These are phyloP conservation scores for Fraxinus latifolia DNA, from an alignment of 305 asterid species.

Conservation along the genomic window DNA sequence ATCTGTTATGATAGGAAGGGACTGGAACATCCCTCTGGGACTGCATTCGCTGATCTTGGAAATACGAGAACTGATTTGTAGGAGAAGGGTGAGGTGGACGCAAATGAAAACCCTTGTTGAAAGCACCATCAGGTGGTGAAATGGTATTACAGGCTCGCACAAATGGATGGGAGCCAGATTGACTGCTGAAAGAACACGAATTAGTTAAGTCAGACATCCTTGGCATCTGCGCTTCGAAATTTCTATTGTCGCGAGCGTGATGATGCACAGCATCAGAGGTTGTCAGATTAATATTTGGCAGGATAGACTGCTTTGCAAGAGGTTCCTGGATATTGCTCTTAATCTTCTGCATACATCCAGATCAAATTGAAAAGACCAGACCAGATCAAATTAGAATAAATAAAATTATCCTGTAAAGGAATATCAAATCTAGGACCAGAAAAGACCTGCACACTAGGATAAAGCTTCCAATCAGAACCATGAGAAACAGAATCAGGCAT, in stretches of 20 bases:
- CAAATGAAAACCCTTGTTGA: conserved; percentile 59
- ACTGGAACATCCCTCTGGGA: conserved; percentile 56
- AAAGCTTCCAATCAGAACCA: conserved; percentile 40
- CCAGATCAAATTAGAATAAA: not conserved
- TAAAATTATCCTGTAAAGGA: not conserved
- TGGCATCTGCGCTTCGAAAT: conserved; percentile 41
- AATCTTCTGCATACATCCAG: conserved; percentile 33
- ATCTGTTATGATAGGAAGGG: conserved; percentile 56
- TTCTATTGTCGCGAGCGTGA: conserved; percentile 32
- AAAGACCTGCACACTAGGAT: conserved; percentile 52
- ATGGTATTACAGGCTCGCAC: conserved; percentile 38
- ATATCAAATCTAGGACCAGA: conserved; percentile 12
- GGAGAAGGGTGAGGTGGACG: conserved; percentile 95
- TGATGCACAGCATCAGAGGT: conserved; percentile 29
- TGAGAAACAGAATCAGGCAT: conserved; percentile 35
- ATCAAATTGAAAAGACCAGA: conserved; percentile 16
- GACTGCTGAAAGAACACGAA: conserved; percentile 41
- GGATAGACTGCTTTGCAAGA: conserved; percentile 24
- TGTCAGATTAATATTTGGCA: conserved; percentile 30
- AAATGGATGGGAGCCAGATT: conserved; percentile 39
- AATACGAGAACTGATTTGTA: conserved; percentile 78
- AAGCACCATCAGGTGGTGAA: conserved; percentile 44
- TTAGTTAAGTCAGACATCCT: conserved; percentile 37
- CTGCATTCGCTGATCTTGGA: conserved; percentile 60
- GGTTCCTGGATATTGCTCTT: conserved; percentile 29